A percentile compares a stretch with the other conserved stretches of the same genome.
Conservation (phyloP, 352 stramenopile species). For the Thraustochytrium sp. region DNA sequence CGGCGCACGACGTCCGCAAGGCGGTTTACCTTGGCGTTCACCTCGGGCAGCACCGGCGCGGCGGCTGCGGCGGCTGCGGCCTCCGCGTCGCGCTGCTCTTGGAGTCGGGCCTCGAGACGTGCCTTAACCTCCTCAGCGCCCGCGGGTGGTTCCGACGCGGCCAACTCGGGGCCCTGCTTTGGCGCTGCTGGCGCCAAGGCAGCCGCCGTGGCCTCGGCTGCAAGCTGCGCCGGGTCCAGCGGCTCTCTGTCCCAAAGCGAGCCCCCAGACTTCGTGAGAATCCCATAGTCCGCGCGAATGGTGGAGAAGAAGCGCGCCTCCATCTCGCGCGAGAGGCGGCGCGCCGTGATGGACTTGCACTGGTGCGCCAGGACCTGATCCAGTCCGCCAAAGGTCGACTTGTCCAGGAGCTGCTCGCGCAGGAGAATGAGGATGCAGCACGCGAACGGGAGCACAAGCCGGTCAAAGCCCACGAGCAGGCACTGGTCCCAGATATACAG, state of each 20-base stretch:
- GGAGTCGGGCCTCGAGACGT: not conserved
- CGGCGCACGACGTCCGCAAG: not conserved
- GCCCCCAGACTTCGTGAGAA: not conserved
- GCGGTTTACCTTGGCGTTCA: not conserved
- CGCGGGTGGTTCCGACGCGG: not conserved
- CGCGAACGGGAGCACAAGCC: not conserved
- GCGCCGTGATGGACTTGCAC: not conserved
- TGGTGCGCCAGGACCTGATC: not conserved
- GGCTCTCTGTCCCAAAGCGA: not conserved
- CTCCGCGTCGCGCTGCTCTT: not conserved
- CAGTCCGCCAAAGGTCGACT: not conserved
- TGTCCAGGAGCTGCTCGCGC: conserved; percentile 1
- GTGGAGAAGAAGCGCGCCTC: not conserved
- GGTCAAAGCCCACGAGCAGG: conserved; percentile 27
- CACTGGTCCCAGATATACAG: conserved; percentile 22
- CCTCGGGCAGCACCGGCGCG: not conserved
- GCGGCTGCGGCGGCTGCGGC: no score
- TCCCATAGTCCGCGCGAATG: not conserved
- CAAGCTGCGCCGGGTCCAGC: no score
- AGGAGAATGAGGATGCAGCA: not conserved
- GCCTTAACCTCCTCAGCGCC: not conserved
- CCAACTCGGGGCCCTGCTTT: not conserved
- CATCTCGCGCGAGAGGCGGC: not conserved
- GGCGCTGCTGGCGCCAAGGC: not conserved
- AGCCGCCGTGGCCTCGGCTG: no score